Evolutionary conservation across 441 rosid genomes (phyloP).

Genomic region (Pelargonium myrrhifolium): DNA sequence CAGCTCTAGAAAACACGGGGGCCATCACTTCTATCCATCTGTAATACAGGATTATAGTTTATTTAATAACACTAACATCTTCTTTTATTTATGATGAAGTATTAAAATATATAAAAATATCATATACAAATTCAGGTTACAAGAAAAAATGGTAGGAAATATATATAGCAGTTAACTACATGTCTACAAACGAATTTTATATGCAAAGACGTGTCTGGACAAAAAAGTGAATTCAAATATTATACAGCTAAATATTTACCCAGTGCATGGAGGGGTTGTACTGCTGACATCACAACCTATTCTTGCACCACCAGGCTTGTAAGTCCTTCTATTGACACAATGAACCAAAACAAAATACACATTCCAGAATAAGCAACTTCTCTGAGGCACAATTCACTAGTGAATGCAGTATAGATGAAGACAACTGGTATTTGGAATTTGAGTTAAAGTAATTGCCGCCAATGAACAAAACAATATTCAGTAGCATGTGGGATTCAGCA

Average conservation of each 20-base stretch:
- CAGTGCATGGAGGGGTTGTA: conserved; percentile 62
- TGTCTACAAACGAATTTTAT: not conserved
- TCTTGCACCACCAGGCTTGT: conserved; percentile 34
- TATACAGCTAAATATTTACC: conserved; percentile 28
- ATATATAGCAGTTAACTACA: too few relatives aligned
- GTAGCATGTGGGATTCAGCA: too few relatives aligned
- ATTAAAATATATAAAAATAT: too few relatives aligned
- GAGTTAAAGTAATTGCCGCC: too few relatives aligned
- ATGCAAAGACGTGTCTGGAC: conserved; percentile 2
- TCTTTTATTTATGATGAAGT: too few relatives aligned
- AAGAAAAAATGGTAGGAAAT: too few relatives aligned
- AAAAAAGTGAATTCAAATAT: not conserved
- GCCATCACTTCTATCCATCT: conserved; percentile 87
- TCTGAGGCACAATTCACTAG: not conserved
- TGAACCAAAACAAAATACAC: conserved; percentile 9
- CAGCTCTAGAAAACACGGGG: conserved; percentile 60
- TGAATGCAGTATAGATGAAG: not conserved
- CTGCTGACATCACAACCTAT: conserved; percentile 39
- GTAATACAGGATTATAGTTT: conserved; percentile 9
- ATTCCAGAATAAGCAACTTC: conserved; percentile 8
- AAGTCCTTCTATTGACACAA: conserved; percentile 42
- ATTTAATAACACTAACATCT: too few relatives aligned
- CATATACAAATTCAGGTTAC: too few relatives aligned
- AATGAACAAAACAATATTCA: too few relatives aligned
- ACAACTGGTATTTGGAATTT: too few relatives aligned